phyloP scores from a whole-genome alignment of 2,329 filamentous ascomycete genomes.

The Penicillium sp. region DNA sequence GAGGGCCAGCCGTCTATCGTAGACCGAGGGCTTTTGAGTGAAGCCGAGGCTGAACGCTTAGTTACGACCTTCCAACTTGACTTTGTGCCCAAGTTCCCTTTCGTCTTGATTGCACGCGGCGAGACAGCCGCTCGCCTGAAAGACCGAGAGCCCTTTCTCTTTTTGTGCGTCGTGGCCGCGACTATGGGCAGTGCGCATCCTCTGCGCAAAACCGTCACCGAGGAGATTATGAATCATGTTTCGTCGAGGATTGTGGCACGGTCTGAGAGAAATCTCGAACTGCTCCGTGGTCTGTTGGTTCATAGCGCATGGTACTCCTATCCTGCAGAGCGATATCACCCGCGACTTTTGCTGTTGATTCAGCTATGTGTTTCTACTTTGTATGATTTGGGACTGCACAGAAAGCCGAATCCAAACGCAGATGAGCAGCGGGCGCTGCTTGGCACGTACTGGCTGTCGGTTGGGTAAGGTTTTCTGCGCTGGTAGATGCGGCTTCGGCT shows the following conservation, averaged over 20 bases:
- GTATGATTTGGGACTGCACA: slow-evolving; percentile 22
- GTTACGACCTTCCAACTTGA: slow-evolving; percentile 14
- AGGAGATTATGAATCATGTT: slow-evolving; percentile 26
- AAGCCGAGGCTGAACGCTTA: slow-evolving; percentile 21
- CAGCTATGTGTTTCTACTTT: slow-evolving; percentile 22
- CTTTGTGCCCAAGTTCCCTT: slow-evolving; percentile 21
- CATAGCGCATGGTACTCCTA: slow-evolving; percentile 26
- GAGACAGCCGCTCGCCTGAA: slow-evolving; percentile 16
- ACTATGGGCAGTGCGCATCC: slow-evolving; percentile 20
- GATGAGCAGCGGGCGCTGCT: slow-evolving; percentile 23
- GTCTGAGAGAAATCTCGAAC: slow-evolving; percentile 25
- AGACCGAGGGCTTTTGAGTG: slow-evolving; percentile 22
- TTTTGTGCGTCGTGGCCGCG: slow-evolving; percentile 21
- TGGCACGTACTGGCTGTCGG: slow-evolving; percentile 23
- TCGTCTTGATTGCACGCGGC: slow-evolving; percentile 16
- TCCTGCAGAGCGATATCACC: slow-evolving; percentile 23
- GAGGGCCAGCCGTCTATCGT: slow-evolving; percentile 23
- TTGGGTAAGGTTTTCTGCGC: slow-evolving; percentile 15
- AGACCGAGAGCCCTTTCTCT: slow-evolving; percentile 19
- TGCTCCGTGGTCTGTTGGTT: slow-evolving; percentile 24
- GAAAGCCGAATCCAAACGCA: slow-evolving; percentile 10
- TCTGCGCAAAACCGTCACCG: slow-evolving; percentile 16
- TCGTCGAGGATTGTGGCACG: slow-evolving; percentile 17
- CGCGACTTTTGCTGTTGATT: slow-evolving; percentile 22
- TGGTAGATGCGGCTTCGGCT: slow-evolving; percentile 4